A percentile compares a stretch with the other conserved stretches of the same genome.
Conservation (phyloP, 352 stramenopile species). For the Globisporangium apiculatum region DNA sequence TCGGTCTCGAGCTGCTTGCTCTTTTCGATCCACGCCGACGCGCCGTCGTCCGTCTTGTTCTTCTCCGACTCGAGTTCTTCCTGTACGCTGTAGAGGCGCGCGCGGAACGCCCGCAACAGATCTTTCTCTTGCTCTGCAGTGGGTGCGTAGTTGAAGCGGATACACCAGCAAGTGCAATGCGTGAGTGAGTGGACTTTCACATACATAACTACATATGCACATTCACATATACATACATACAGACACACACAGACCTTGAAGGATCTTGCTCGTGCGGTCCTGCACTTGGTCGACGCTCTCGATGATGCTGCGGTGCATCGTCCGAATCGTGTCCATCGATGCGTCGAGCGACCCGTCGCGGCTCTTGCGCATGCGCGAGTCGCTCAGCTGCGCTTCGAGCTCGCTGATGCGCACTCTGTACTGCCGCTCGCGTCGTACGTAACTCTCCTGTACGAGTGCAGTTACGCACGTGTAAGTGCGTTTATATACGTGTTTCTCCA, state of each 20-base stretch:
- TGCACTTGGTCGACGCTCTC: conserved; percentile 89
- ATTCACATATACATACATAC: conserved; percentile 1
- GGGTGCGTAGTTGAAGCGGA: neutral
- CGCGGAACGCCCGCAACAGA: conserved; percentile 84
- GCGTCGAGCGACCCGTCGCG: conserved; percentile 61
- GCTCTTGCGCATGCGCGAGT: conserved; percentile 66
- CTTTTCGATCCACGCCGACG: conserved; percentile 89
- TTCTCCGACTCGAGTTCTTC: conserved; percentile 91
- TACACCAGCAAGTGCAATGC: neutral
- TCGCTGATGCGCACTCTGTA: conserved; percentile 85
- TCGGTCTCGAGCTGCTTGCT: conserved; percentile 86
- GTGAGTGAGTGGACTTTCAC: too few relatives aligned
- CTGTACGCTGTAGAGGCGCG: conserved; percentile 89
- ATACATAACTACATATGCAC: neutral
- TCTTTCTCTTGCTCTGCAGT: conserved; percentile 84
- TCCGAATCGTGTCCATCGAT: conserved; percentile 74
- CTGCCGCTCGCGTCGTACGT: conserved; percentile 80
- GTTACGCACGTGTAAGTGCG: neutral
- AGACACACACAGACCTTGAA: conserved; percentile 31
- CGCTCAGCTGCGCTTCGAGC: conserved; percentile 57
- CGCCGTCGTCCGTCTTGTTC: conserved; percentile 86
- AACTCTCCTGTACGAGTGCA: conserved; percentile 52
- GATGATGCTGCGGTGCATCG: conserved; percentile 84
- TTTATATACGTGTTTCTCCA: neutral
- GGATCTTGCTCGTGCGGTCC: conserved; percentile 83